These are phyloP conservation scores for Atalantia buxifolia DNA, from an alignment of 345 rosid genomes.

Conservation along the genomic window DNA sequence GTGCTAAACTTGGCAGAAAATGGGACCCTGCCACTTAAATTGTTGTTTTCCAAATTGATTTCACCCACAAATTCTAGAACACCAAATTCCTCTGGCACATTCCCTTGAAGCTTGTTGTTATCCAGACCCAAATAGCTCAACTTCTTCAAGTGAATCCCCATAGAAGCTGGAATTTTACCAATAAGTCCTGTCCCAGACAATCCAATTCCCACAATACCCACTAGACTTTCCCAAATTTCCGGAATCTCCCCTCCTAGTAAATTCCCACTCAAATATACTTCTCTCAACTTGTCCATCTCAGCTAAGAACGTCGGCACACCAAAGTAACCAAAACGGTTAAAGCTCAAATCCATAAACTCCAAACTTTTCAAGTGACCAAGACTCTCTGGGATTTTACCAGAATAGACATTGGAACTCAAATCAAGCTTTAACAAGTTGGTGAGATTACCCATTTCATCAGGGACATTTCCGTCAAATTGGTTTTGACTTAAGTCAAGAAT, in stretches of 20 bases:
- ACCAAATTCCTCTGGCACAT: constrained; percentile 50
- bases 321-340: constrained; percentile 43
- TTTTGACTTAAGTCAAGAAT: constrained; percentile 56
- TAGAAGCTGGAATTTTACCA: constrained; percentile 54
- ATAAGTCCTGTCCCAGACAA: constrained; percentile 49
- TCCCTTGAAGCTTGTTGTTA: constrained; percentile 53
- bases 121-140: constrained; percentile 52
- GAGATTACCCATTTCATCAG: constrained; percentile 41
- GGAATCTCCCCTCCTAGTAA: constrained; percentile 54
- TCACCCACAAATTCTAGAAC: constrained; percentile 33
- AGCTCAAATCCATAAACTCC: constrained; percentile 60
- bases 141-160: constrained; percentile 41
- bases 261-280: constrained; percentile 64
- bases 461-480: constrained; percentile 36
- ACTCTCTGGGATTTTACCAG: constrained; percentile 46
- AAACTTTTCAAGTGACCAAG: constrained; percentile 36
- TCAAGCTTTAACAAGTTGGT: constrained; percentile 58
- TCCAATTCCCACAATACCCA: constrained; percentile 47
- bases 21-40: constrained; percentile 49
- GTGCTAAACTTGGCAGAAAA: constrained; percentile 43
- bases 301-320: constrained; percentile 53
- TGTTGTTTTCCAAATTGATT: constrained; percentile 68
- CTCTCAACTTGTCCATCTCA: constrained; percentile 38
- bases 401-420: constrained; percentile 41
- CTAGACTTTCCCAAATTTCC: constrained; percentile 54